phyloP scores from a whole-genome alignment of 2,329 filamentous ascomycete genomes.

The Stylonectria norvegica region DNA sequence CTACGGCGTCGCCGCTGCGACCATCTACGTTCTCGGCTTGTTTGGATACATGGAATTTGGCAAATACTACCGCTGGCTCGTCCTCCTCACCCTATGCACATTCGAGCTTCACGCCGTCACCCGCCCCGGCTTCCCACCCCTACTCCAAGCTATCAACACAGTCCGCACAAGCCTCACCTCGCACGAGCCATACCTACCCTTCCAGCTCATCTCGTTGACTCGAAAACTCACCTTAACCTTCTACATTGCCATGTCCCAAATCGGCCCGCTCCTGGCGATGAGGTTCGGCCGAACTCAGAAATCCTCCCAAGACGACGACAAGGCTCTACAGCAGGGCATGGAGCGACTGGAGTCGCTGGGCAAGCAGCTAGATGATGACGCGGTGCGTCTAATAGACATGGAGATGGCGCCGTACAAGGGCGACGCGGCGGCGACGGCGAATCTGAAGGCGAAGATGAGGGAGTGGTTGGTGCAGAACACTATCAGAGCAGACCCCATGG shows the following conservation, averaged over 20 bases:
- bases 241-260: slow-evolving; percentile 79
- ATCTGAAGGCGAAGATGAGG: slow-evolving; percentile 65
- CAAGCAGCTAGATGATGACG: slow-evolving; percentile 63
- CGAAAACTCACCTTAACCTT: slow-evolving; percentile 74
- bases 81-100: slow-evolving; percentile 49
- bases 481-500: slow-evolving; percentile 74
- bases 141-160: slow-evolving; percentile 47
- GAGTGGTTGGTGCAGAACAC: slow-evolving; percentile 88
- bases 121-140: slow-evolving; percentile 47
- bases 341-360: slow-evolving; percentile 62
- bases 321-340: slow-evolving; percentile 58
- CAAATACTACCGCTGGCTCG: slow-evolving; percentile 63
- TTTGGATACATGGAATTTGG: slow-evolving; percentile 67
- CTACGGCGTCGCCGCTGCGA: slow-evolving; percentile 55
- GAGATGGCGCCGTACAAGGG: slow-evolving; percentile 78
- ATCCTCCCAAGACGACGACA: slow-evolving; percentile 39
- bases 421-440: slow-evolving; percentile 61
- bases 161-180: slow-evolving; percentile 36
- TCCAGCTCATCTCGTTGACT: slow-evolving; percentile 73
- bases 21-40: slow-evolving; percentile 59
- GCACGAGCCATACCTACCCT: slow-evolving; percentile 71
- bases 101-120: slow-evolving; percentile 58
- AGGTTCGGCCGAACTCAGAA: slow-evolving; percentile 26
- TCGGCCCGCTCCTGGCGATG: slow-evolving; percentile 62
- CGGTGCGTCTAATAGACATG: slow-evolving; percentile 66